phyloP scores from a whole-genome alignment of 305 asterid species.

The Plantago coronopus region DNA sequence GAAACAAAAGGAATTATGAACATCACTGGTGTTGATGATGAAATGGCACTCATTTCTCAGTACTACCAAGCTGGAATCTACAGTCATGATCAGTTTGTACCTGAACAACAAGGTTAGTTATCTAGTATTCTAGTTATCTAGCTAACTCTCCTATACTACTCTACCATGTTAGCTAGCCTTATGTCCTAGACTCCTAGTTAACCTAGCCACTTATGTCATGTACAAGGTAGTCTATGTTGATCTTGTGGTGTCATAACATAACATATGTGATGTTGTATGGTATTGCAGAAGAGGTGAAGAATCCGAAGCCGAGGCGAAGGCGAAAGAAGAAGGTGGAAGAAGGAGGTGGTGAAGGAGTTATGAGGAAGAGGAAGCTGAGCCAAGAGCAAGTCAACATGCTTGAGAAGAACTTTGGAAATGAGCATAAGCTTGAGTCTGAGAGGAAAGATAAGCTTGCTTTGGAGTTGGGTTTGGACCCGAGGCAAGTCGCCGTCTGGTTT shows the following conservation, averaged over 20 bases:
- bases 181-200: too few species aligned
- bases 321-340: constrained; percentile 49
- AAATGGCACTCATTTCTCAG: constrained; percentile 53
- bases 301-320: constrained; percentile 40
- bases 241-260: background rate
- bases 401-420: constrained; percentile 53
- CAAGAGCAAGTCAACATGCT: constrained; percentile 52
- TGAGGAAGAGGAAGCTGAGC: constrained; percentile 66
- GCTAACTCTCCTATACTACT: background rate
- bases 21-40: constrained; percentile 38
- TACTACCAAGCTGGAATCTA: constrained; percentile 47
- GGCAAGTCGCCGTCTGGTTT: constrained; percentile 86
- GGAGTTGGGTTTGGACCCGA: constrained; percentile 71
- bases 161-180: background rate
- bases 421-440: constrained; percentile 66
- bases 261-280: background rate
- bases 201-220: too few species aligned
- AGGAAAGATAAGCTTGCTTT: constrained; percentile 69
- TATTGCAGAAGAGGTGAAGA: constrained; percentile 23
- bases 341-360: constrained; percentile 21
- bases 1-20: constrained; percentile 24
- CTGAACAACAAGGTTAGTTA: constrained; percentile 41
- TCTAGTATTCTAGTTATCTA: background rate
- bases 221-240: too few species aligned
- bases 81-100: constrained; percentile 30